Evolutionary conservation across 106 monocot genomes (phyloP), one percentile per base, ranked within the genome.

Genomic region (Dioscorea zingiberensis): DNA sequence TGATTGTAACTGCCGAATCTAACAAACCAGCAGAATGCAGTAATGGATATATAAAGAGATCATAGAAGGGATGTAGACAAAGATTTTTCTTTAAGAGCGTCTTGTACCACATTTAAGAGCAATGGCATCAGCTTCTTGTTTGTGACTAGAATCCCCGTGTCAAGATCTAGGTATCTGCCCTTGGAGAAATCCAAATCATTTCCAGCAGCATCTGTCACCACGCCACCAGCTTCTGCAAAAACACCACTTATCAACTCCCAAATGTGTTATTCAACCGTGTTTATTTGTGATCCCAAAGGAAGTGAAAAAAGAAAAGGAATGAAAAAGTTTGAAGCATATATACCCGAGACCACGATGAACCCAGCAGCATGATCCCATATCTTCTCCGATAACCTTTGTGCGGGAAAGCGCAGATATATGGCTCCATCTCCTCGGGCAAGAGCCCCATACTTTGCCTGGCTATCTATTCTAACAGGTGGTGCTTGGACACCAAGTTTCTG

Each of bases 341-440:
- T 80, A 98, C 97, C 97, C 60, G 92, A 77, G 29, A 99, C 86
- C 46, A 93, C 98, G 76, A 99, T 99, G 44, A 27, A 86, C 29
- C 98, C 98, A 58, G 98, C 93, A 17, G 98, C 98, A 85, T 98
- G 93, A 58, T 98, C 98, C 98, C 98, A 98, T 62, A 98, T 93
- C 74, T 93, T 98, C 62, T 98, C 47, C 89, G 78, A 58, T 98
- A 98, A 14, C 93, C 98, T 78, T 84, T 64, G 68, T 80, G 98
- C 18, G 98, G 93, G 55, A 98, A 89, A 47, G n/a, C 98, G 88
- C 27, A 98, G 63, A 60, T 93, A 98, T 73, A 98, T 98, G 18
- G 92, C 89, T 48, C 98, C 98, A 72, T 98, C 98, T 67, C 98
- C 98, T 80, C 89, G 81, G 13, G 98, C 71, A 17, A 98, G 63